phyloP scores from a whole-genome alignment of 2,329 filamentous ascomycete species.

The Cladosporium sphaerospermum region DNA sequence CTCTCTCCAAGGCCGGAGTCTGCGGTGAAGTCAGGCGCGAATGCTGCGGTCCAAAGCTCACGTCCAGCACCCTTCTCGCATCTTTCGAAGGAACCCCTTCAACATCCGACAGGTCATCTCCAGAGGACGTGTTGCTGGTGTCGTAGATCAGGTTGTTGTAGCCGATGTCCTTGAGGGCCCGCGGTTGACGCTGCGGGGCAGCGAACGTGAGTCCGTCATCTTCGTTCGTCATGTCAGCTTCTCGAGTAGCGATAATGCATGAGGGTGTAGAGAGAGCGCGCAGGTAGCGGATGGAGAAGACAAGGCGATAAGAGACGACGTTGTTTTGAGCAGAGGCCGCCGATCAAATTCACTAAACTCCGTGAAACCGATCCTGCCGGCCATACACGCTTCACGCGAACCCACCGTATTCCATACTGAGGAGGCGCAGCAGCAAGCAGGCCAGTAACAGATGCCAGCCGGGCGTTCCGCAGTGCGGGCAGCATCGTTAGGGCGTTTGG shows the following conservation, averaged over 20 bases:
- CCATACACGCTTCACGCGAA: neutral
- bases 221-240: conserved; percentile 1
- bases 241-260: neutral
- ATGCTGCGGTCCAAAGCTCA: conserved; percentile 54
- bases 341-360: conserved; percentile 3
- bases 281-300: neutral
- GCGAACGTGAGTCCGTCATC: conserved; percentile 7
- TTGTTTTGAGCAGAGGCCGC: neutral
- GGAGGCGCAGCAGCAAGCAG: neutral
- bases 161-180: conserved; percentile 7
- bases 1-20: conserved; percentile 55
- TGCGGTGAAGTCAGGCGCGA: conserved; percentile 50
- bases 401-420: neutral
- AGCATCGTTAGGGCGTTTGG: neutral
- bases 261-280: neutral
- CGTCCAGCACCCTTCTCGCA: conserved; percentile 45
- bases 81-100: conserved; percentile 31
- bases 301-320: neutral
- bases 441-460: neutral
- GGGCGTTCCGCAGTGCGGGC: neutral
- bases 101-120: conserved; percentile 32
- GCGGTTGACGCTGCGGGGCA: conserved; percentile 1
- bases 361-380: conserved; percentile 8
- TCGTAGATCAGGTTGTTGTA: conserved; percentile 10
- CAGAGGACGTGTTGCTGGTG: conserved; percentile 34